These are phyloP conservation scores for Schizochytrium sp. DNA, from an alignment of 108 stramenopile genomes.

Conservation along the genomic window DNA sequence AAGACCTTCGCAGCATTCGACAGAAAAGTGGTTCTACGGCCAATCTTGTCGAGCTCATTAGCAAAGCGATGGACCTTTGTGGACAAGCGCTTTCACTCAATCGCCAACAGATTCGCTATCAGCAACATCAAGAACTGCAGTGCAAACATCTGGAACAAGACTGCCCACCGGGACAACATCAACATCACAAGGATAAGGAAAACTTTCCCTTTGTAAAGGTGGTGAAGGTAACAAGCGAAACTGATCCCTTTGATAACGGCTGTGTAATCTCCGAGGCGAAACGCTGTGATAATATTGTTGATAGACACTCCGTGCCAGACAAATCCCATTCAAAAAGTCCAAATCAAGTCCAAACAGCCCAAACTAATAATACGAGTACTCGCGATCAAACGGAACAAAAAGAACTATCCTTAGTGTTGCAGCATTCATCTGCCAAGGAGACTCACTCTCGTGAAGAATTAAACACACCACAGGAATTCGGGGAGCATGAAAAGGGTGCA, in stretches of 20 bases:
- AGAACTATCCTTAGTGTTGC: too few species aligned
- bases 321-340: neutral
- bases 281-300: too few species aligned
- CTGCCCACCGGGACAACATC: neutral
- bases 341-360: neutral
- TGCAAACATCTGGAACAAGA: neutral
- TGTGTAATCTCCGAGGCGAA: too few species aligned
- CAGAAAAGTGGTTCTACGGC: neutral
- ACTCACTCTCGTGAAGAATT: too few species aligned
- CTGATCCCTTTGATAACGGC: too few species aligned
- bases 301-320: too few species aligned
- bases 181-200: neutral
- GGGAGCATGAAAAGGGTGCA: too few species aligned
- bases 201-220: neutral
- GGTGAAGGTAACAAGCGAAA: too few species aligned
- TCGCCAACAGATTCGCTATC: neutral
- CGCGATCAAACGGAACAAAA: neutral
- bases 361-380: neutral
- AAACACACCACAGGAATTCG: too few species aligned
- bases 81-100: neutral
- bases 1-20: neutral
- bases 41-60: neutral
- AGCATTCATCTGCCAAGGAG: too few species aligned
- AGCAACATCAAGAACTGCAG: neutral
- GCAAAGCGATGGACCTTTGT: conserved; percentile 24